Evolutionary conservation across 2,329 filamentous ascomycete genomes (phyloP).

Genomic region (Ophiostoma piceae): DNA sequence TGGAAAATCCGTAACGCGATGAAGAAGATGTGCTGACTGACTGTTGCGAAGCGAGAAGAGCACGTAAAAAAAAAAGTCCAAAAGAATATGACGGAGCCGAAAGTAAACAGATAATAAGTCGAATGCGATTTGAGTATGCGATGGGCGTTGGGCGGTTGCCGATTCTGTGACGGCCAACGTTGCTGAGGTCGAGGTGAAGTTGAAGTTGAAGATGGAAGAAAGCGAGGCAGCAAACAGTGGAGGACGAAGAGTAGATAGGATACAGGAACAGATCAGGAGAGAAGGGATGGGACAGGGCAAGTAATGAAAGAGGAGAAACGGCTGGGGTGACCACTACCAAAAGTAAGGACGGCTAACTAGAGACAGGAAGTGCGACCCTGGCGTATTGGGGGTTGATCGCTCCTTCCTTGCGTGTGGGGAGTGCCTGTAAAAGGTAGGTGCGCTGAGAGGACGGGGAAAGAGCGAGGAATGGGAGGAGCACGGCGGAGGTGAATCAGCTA

Average conservation of each 20-base stretch:
- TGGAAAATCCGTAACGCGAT: neutral
- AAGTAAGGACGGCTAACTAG: neutral
- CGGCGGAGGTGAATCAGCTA: neutral
- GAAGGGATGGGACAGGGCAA: constrained; percentile 9
- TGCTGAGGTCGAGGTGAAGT: neutral
- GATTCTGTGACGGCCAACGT: too few species aligned
- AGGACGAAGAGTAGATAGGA: constrained; percentile 14
- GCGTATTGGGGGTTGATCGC: constrained; percentile 14
- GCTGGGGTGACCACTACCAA: neutral
- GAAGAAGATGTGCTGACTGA: neutral
- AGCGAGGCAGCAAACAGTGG: neutral
- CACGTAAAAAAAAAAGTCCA: neutral
- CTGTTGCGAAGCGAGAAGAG: neutral
- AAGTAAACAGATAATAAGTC: neutral
- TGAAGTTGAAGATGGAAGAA: neutral
- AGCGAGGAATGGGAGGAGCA: constrained; percentile 14
- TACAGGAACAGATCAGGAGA: constrained; percentile 14
- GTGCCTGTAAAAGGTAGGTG: constrained; percentile 1
- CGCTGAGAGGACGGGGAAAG: neutral
- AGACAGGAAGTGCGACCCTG: neutral
- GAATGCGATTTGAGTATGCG: neutral
- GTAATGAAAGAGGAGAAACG: constrained; percentile 17
- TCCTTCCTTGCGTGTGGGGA: constrained; percentile 8
- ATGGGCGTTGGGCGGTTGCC: neutral
- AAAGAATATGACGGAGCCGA: neutral